A percentile compares a stretch with the other conserved stretches of the same genome.
Evolutionary conservation across 371 early-diverging fungal genomes (phyloP).

Genomic region (Batkoa obscura): DNA sequence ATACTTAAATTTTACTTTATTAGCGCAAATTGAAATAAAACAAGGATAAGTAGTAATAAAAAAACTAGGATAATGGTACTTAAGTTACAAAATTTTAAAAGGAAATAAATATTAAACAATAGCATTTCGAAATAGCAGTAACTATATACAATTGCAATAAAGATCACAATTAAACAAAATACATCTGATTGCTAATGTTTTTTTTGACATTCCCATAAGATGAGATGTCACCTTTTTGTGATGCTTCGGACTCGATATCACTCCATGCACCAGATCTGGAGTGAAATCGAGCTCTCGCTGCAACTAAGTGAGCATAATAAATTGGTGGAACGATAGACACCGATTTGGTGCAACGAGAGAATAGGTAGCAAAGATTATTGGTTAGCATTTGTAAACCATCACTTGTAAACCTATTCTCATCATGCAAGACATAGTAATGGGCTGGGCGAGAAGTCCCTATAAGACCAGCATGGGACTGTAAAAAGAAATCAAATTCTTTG

Average conservation of each 20-base stretch:
- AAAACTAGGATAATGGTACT: too few relatives aligned
- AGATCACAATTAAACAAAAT: not conserved
- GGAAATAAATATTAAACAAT: too few relatives aligned
- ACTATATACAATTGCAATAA: too few relatives aligned
- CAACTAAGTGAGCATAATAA: slow-evolving; percentile 77
- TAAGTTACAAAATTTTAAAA: too few relatives aligned
- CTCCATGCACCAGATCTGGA: not conserved
- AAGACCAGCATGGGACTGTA: slow-evolving; percentile 58
- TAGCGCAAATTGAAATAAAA: too few relatives aligned
- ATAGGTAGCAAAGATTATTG: slow-evolving; percentile 62
- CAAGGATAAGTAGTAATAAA: too few relatives aligned
- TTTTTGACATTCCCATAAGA: not conserved
- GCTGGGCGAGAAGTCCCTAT: slow-evolving; percentile 71
- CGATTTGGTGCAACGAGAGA: slow-evolving; percentile 60
- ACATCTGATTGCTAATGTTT: not conserved
- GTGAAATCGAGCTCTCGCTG: slow-evolving; percentile 67
- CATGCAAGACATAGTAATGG: slow-evolving; percentile 58
- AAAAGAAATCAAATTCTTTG: slow-evolving; percentile 73
- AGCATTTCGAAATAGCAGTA: too few relatives aligned
- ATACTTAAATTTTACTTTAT: too few relatives aligned
- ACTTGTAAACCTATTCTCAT: slow-evolving; percentile 49
- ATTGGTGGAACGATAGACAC: slow-evolving; percentile 62
- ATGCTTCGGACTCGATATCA: not conserved
- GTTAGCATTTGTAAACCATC: slow-evolving; percentile 52
- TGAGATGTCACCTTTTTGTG: not conserved